These are phyloP conservation scores for Fusarium heterosporum DNA, from an alignment of 2,329 filamentous ascomycete species.

Conservation along the genomic window DNA sequence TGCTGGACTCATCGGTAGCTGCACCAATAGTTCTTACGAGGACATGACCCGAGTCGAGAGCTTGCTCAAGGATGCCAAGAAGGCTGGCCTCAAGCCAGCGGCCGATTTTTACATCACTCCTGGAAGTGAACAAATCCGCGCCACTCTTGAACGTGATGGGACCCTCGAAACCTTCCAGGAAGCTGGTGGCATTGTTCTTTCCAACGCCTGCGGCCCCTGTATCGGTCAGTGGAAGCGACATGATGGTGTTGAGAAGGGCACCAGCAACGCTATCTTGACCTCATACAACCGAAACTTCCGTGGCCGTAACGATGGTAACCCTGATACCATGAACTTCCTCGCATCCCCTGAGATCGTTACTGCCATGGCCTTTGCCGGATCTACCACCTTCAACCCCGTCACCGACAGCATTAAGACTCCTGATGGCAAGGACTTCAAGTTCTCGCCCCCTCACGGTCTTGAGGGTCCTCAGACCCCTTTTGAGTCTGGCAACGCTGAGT, in stretches of 20 bases:
- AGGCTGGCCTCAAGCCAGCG: conserved; percentile 95
- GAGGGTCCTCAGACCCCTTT: conserved; percentile 75
- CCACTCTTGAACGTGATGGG: conserved; percentile 90
- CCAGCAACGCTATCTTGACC: conserved; percentile 92
- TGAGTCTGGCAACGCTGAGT: conserved; percentile 78
- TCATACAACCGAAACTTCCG: conserved; percentile 99
- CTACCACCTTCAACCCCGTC: conserved; percentile 95
- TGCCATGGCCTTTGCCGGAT: conserved; percentile 92
- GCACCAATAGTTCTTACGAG: conserved; percentile 89
- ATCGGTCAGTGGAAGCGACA: conserved; percentile 96
- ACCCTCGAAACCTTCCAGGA: conserved; percentile 96
- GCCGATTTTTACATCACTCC: conserved; percentile 94
- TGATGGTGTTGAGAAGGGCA: conserved; percentile 85
- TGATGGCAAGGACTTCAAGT: conserved; percentile 84
- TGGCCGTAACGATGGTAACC: conserved; percentile 96
- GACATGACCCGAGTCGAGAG: conserved; percentile 97
- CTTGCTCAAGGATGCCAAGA: conserved; percentile 80
- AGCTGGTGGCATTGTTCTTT: conserved; percentile 92
- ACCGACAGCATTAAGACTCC: conserved; percentile 86
- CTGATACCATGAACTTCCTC: conserved; percentile 97
- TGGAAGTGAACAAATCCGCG: conserved; percentile 95
- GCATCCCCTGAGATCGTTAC: conserved; percentile 97
- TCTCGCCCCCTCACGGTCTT: conserved; percentile 80
- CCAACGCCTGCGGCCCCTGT: conserved; percentile 93
- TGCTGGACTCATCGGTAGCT: conserved; percentile 96